Percentiles rank a stretch among this genome's conserved stretches.
phyloP scores from a whole-genome alignment of 2,329 filamentous ascomycete genomes.

The Fusarium goolgardi region DNA sequence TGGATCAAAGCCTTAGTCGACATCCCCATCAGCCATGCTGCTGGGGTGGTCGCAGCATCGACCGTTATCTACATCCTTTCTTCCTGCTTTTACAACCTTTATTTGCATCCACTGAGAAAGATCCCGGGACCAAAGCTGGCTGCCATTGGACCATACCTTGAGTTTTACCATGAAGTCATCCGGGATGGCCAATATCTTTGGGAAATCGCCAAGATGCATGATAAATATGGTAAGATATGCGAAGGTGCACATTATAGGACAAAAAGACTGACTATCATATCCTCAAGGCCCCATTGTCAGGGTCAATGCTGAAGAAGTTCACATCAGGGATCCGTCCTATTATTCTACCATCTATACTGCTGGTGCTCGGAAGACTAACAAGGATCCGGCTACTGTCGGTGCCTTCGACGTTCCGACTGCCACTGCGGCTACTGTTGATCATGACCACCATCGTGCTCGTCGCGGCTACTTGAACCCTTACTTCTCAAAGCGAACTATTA shows the following conservation, averaged over 20 bases:
- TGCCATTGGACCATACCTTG: not conserved
- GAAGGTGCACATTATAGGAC: not conserved
- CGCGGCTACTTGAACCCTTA: constrained; percentile 1
- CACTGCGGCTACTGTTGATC: not conserved
- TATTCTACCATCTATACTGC: constrained; percentile 1
- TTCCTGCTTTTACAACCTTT: not conserved
- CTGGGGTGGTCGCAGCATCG: not conserved
- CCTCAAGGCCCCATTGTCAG: not conserved
- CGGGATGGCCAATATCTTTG: not conserved
- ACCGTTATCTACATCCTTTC: not conserved
- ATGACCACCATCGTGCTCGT: not conserved
- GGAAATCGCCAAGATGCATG: not conserved
- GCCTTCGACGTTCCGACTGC: not conserved
- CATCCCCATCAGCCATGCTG: not conserved
- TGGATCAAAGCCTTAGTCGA: not conserved
- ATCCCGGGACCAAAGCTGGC: constrained; percentile 1
- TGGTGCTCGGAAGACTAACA: not conserved
- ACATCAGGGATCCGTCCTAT: not conserved
- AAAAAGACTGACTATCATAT: not conserved
- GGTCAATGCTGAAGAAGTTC: not conserved
- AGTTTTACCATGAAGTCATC: not conserved
- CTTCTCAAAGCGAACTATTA: not conserved
- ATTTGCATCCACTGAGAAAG: not conserved
- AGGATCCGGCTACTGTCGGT: not conserved
- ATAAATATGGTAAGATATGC: not conserved